Evolutionary conservation across 805 yeast genomes (phyloP).

Genomic region (Yarrowia sp.): DNA sequence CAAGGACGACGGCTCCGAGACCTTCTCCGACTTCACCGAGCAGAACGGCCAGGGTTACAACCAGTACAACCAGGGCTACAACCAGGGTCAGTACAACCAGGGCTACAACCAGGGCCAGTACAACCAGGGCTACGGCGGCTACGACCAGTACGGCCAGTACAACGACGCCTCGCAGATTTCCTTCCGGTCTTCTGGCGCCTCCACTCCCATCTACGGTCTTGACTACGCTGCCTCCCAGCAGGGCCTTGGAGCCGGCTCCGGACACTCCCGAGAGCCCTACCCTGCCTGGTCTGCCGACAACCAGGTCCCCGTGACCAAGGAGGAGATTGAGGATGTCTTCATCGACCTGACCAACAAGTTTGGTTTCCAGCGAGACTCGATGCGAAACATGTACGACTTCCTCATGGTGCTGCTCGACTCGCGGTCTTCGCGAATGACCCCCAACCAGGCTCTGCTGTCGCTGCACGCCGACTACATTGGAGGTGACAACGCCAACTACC

Average conservation of each 20-base stretch:
- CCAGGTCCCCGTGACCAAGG: slow-evolving; percentile 75
- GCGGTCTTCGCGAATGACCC: slow-evolving; percentile 78
- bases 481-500: slow-evolving; percentile 84
- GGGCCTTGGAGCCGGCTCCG: slow-evolving; percentile 60
- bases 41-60: slow-evolving; percentile 40
- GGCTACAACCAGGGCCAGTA: slow-evolving; percentile 42
- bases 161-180: slow-evolving; percentile 62
- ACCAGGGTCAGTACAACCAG: slow-evolving; percentile 48
- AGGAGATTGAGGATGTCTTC: slow-evolving; percentile 68
- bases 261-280: slow-evolving; percentile 84
- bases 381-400: slow-evolving; percentile 80
- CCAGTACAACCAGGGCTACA: slow-evolving; percentile 49
- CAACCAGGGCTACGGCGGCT: slow-evolving; percentile 46
- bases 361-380: slow-evolving; percentile 85
- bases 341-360: slow-evolving; percentile 64
- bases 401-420: slow-evolving; percentile 84
- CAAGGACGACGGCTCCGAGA: slow-evolving; percentile 51
- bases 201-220: slow-evolving; percentile 89
- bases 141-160: slow-evolving; percentile 39
- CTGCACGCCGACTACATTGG: slow-evolving; percentile 93
- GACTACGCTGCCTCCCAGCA: slow-evolving; percentile 49
- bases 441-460: slow-evolving; percentile 72
- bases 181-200: slow-evolving; percentile 88
- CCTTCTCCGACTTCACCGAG: slow-evolving; percentile 55
- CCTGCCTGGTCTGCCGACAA: slow-evolving; percentile 99